Conservation (phyloP, 768 basidiomycete species). For the Mycena pura region DNA sequence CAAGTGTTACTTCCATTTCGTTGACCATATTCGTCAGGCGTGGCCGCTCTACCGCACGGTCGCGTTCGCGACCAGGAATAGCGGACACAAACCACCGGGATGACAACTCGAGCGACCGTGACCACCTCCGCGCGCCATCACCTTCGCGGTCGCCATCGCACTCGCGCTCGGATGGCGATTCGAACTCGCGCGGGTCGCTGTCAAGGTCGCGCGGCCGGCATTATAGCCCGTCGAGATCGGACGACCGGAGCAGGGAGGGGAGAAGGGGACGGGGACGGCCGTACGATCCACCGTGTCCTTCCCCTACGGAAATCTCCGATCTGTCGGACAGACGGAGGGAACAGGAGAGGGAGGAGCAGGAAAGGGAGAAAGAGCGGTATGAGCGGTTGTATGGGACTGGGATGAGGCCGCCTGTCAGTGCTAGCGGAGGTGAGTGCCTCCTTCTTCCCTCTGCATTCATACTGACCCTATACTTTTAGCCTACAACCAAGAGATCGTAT, state of each 20-base stretch:
- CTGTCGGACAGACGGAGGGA: not conserved
- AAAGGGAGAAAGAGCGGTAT: conserved; percentile 1
- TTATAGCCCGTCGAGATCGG: too few species aligned
- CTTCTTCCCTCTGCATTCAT: not conserved
- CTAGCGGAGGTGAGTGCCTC: not conserved
- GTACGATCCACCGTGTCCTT: too few species aligned
- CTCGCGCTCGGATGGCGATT: conserved; percentile 1
- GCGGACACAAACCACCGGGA: not conserved
- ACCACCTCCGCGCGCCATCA: conserved; percentile 18
- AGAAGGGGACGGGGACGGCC: not conserved
- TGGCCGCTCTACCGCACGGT: conserved; percentile 18
- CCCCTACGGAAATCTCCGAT: too few species aligned
- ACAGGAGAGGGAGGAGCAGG: not conserved
- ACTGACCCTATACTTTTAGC: not conserved
- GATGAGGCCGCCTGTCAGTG: not conserved
- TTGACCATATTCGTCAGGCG: conserved; percentile 9
- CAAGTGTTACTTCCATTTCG: not conserved
- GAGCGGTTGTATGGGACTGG: conserved; percentile 16
- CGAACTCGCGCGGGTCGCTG: not conserved
- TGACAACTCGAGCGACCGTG: not conserved
- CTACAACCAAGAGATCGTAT: conserved; percentile 14
- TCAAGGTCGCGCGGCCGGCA: too few species aligned
- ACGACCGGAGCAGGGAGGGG: too few species aligned
- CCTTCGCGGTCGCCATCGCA: conserved; percentile 10
- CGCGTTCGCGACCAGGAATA: not conserved